Evolutionary conservation across 2,329 filamentous ascomycete species (phyloP), one percentile per base, ranked within the genome.

Genomic region (Fusarium chuoi): DNA sequence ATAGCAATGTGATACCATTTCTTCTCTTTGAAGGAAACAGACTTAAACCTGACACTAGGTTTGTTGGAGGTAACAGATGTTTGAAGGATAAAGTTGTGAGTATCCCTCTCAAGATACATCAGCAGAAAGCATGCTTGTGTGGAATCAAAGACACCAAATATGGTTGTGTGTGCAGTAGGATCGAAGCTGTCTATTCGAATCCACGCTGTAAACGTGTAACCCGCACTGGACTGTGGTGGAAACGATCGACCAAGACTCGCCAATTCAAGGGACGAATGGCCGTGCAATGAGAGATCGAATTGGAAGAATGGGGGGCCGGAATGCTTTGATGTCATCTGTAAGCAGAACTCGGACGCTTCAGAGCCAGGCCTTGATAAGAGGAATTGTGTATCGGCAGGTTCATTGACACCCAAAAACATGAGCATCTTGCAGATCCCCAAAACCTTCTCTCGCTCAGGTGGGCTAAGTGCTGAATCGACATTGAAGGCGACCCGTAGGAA

Each of bases 1-100:
- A 99, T 85, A 48, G 92, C 94, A 77, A 99, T 90, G 82, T 99
- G 96, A 82, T 99, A 99, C 96, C 96, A 99, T 76, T 86, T 88
- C 62, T 91, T 89, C 71, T 93, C 88, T 76, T 91, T 86, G 79
- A 99, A 98, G 2, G 88, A 85, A 17, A 92, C 89, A 6, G 93
- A 93, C 81, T 96, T 97, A 87, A 99, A 99, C 63, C 96, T 91
- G 52, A 99, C 94, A 82, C 96, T 98, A 6, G 96, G 96, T 66
- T 93, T 90, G 59, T 91, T 88, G 14, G 95, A 95, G 59, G 91
- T 94, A 69, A 98, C 93, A 24, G 96, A 98, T 13, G 97, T 98
- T 83, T 99, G 96, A 11, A 99, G 86, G 75, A 99, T 99, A 75
- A 99, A 93, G 82, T 98, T 96, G 69, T 90, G 93, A 5, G 94